A percentile compares a stretch with the other conserved stretches of the same genome.
Evolutionary conservation across 2,329 filamentous ascomycete genomes (phyloP).

Genomic region (Stagonosporopsis cucurbitacearum): DNA sequence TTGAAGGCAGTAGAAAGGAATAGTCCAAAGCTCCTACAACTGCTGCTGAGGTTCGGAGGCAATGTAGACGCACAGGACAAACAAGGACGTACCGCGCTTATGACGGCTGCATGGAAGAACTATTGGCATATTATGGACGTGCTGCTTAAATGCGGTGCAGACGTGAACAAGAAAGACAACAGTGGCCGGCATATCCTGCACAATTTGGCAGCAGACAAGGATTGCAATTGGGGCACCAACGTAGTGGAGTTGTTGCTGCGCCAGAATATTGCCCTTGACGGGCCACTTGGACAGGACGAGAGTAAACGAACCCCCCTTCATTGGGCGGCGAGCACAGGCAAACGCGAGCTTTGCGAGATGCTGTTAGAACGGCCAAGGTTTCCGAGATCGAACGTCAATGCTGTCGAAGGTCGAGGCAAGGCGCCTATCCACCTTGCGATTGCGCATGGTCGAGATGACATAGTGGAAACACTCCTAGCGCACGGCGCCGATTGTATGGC

Average conservation of each 20-base stretch:
- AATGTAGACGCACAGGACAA: conserved; percentile 46
- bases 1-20: conserved; percentile 41
- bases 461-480: conserved; percentile 42
- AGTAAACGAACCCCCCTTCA: conserved; percentile 61
- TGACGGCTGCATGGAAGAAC: conserved; percentile 48
- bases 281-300: conserved; percentile 50
- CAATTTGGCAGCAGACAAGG: conserved; percentile 50
- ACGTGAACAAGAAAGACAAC: conserved; percentile 48
- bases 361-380: conserved; percentile 48
- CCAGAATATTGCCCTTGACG: conserved; percentile 51
- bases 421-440: conserved; percentile 47
- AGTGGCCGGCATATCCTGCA: conserved; percentile 45
- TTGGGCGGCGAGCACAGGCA: conserved; percentile 65
- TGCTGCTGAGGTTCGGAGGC: conserved; percentile 42
- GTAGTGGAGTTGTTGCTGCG: conserved; percentile 52
- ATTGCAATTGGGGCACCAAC: conserved; percentile 56
- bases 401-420: conserved; percentile 45
- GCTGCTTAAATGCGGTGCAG: conserved; percentile 46
- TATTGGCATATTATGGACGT: conserved; percentile 44
- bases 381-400: conserved; percentile 43
- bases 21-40: conserved; percentile 37
- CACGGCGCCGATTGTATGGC: conserved; percentile 43
- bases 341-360: conserved; percentile 57
- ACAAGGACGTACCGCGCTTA: conserved; percentile 46
- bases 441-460: conserved; percentile 45